Evolutionary conservation across 345 rosid genomes (phyloP).

Genomic region (Ricinus communis): DNA sequence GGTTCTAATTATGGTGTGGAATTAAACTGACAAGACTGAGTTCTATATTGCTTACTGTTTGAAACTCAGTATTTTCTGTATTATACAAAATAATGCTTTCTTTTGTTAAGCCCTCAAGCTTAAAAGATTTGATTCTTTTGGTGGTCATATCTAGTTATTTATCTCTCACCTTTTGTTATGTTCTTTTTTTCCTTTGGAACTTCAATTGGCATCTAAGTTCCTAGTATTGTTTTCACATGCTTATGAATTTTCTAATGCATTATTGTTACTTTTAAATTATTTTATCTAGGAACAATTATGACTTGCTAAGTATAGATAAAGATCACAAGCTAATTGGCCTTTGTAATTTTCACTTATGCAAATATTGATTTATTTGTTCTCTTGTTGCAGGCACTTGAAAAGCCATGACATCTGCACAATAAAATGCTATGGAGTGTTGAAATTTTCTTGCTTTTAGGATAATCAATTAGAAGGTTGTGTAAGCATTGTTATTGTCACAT

Average conservation of each 20-base stretch:
- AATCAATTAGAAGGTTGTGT: slow-evolving; percentile 1
- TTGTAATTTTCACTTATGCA: neutral
- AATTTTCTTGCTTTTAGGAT: slow-evolving; percentile 9
- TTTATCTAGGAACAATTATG: neutral
- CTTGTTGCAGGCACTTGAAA: slow-evolving; percentile 65
- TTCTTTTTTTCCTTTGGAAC: too few species aligned
- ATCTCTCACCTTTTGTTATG: neutral
- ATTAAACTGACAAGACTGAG: neutral
- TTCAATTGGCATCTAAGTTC: neutral
- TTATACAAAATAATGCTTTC: too few species aligned
- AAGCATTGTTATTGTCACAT: neutral
- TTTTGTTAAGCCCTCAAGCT: too few species aligned
- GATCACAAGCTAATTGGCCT: neutral
- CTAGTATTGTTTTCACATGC: neutral
- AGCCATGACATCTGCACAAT: slow-evolving; percentile 29
- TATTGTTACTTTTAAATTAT: neutral
- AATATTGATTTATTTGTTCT: slow-evolving; percentile 9
- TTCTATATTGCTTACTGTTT: neutral
- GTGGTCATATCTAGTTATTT: neutral
- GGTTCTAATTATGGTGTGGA: neutral
- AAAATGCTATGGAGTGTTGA: slow-evolving; percentile 36
- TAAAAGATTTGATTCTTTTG: neutral
- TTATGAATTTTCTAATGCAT: neutral
- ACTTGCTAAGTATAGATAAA: neutral
- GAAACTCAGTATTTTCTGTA: neutral